Percentiles rank a stretch among this genome's conserved stretches.
These are phyloP conservation scores for Eimeria praecox DNA, from an alignment of 169 alveolate species.

Conservation along the genomic window DNA sequence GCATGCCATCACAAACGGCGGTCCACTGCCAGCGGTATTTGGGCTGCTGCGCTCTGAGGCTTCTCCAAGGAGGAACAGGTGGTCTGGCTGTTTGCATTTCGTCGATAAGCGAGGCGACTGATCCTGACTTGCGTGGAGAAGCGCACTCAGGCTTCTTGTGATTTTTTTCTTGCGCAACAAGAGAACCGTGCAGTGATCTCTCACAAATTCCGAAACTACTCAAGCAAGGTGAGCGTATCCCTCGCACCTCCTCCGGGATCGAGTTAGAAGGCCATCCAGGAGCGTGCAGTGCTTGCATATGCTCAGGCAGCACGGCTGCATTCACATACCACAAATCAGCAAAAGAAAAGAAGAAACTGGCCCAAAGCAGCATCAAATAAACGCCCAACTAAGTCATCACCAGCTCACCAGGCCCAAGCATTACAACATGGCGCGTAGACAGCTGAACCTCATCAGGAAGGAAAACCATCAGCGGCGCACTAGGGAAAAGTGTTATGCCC, in stretches of 20 bases:
- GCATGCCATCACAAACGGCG: slow-evolving; percentile 28
- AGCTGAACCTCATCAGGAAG: slow-evolving; percentile 58
- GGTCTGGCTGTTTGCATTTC: neutral
- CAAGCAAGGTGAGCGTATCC: neutral
- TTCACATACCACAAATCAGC: neutral
- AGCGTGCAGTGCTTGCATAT: neutral
- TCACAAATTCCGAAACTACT: neutral
- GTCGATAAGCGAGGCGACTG: neutral
- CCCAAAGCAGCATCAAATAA: neutral
- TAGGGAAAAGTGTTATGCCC: slow-evolving; percentile 32
- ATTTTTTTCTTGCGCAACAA: neutral
- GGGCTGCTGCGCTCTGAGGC: slow-evolving; percentile 28
- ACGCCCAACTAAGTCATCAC: neutral
- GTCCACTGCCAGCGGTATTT: slow-evolving; percentile 33
- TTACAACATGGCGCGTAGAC: slow-evolving; percentile 47
- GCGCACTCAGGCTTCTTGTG: neutral
- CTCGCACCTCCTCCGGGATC: neutral
- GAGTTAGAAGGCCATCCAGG: neutral
- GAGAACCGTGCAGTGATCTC: neutral
- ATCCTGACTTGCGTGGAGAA: neutral
- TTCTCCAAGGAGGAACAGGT: slow-evolving; percentile 24
- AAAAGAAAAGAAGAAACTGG: neutral
- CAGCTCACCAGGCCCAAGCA: slow-evolving; percentile 50
- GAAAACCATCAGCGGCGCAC: slow-evolving; percentile 34
- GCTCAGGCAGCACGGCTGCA: neutral